Base-by-base conservation (phyloP, 495 filamentous ascomycete species). In the Aspergillus ostianus region DNA sequence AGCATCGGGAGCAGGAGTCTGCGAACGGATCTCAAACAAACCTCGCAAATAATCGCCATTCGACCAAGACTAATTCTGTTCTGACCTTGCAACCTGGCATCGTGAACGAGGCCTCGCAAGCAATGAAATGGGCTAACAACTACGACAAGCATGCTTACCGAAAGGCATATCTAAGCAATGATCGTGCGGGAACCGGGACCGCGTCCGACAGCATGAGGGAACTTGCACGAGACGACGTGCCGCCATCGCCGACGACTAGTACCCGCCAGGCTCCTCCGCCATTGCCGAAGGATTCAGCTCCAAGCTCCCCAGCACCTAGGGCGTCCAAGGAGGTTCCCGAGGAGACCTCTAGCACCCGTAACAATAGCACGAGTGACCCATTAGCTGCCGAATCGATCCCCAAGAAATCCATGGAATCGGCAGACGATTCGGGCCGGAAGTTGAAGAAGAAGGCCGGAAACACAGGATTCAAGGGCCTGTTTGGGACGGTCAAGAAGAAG, bases 1-100 rank as follows among this genome's bases (percentile, higher is more conserved):
- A 83, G 64, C 84, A 90, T 63, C 81, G 81, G 60, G 80, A 85
- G 69, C 76, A 85, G 44, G 71, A 73, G 47, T 74, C 71, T 27
- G 73, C 75, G 59, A 58, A 74, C 73, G 60, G 67, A 72, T 61
- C 67, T 65, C 45, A 59, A 57, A 36, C 64, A 55, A 26, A 64
- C 41, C 8, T 56, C 45, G 61, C 59, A 44, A 72, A 82, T 45
- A 85, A 88, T 45, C 64, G 75, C 8, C 71, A 80, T 55, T 84
- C 84, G 51, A 41, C 36, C 36, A 95, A 92, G 80, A 98, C 94
- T 0, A 93, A 88, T 74, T 98, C 94, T 53, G 85, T 96, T 21
- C 82, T 98, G 65, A 97, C 93, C 13, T 81, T 97, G 46, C 92
- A 96, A 68, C 88, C 93, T 9, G 82, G 84, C 41, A 90, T 98